These are phyloP conservation scores for Periconia macrospinosa DNA, from an alignment of 2,329 filamentous ascomycete genomes.

Conservation along the genomic window DNA sequence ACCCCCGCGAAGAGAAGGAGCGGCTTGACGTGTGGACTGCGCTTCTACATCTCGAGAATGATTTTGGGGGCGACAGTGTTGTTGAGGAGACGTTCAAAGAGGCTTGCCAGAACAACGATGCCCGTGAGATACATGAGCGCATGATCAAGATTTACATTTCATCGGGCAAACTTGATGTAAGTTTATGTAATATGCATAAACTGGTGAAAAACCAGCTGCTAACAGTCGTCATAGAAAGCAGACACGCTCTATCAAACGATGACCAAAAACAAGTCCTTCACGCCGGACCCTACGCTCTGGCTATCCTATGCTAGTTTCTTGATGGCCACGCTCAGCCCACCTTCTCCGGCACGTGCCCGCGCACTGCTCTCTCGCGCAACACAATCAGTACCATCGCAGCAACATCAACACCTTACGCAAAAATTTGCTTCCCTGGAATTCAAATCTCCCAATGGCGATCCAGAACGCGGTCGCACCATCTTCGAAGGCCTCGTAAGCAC, in stretches of 20 bases:
- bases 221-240: conserved; percentile 65
- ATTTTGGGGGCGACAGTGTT: conserved; percentile 80
- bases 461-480: conserved; percentile 90
- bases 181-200: conserved; percentile 30
- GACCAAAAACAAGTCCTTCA: conserved; percentile 81
- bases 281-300: conserved; percentile 79
- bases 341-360: conserved; percentile 75
- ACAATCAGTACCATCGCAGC: conserved; percentile 73
- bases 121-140: conserved; percentile 84
- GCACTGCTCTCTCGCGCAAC: conserved; percentile 79
- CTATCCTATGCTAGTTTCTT: conserved; percentile 94
- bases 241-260: conserved; percentile 85
- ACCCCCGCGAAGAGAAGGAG: conserved; percentile 85
- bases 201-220: conserved; percentile 14
- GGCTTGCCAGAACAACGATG: conserved; percentile 91
- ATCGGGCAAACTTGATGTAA: conserved; percentile 80
- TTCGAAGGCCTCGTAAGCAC: conserved; percentile 85
- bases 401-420: conserved; percentile 74
- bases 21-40: conserved; percentile 96
- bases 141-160: conserved; percentile 95
- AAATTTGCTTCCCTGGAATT: conserved; percentile 94
- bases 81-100: conserved; percentile 87
- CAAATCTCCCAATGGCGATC: conserved; percentile 76
- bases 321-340: conserved; percentile 69
- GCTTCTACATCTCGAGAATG: conserved; percentile 89